A percentile compares a stretch with the other conserved stretches of the same genome.
Conservation (phyloP, 192 early-diverging fungal species). For the Radiomyces spectabilis region DNA sequence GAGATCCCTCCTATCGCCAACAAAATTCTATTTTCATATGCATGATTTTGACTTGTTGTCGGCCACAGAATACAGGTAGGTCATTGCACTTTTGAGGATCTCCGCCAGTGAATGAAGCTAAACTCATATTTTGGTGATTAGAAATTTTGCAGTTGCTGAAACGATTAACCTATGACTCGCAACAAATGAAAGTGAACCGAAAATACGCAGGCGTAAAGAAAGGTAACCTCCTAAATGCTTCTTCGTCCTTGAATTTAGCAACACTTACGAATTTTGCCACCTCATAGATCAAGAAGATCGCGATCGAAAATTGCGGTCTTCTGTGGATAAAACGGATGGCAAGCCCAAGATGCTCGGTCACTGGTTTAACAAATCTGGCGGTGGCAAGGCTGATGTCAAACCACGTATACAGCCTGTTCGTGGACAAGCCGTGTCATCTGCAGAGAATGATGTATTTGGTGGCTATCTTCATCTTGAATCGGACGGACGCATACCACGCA, state of each 20-base stretch:
- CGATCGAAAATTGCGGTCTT: too few relatives aligned
- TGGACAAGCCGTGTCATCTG: neutral
- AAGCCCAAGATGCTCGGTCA: neutral
- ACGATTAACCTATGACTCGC: constrained; percentile 6
- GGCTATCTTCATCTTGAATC: constrained; percentile 15
- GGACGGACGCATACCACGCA: constrained; percentile 45
- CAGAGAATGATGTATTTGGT: constrained; percentile 26
- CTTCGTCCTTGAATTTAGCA: too few relatives aligned
- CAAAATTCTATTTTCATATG: too few relatives aligned
- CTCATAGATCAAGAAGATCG: too few relatives aligned
- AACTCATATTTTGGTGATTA: too few relatives aligned
- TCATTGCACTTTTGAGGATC: too few relatives aligned
- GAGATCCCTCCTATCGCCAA: too few relatives aligned
- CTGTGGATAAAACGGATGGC: neutral
- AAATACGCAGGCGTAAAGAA: constrained; percentile 3
- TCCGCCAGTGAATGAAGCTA: too few relatives aligned
- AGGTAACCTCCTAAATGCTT: too few relatives aligned
- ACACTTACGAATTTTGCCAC: too few relatives aligned
- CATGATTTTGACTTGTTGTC: too few relatives aligned
- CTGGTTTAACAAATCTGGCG: constrained; percentile 7
- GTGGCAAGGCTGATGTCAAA: neutral
- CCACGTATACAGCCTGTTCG: neutral
- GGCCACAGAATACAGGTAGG: too few relatives aligned
- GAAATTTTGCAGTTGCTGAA: constrained; percentile 16
- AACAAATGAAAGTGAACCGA: constrained; percentile 25